phyloP scores from a whole-genome alignment of 352 stramenopile species.

The Elongisporangium prolatum region DNA sequence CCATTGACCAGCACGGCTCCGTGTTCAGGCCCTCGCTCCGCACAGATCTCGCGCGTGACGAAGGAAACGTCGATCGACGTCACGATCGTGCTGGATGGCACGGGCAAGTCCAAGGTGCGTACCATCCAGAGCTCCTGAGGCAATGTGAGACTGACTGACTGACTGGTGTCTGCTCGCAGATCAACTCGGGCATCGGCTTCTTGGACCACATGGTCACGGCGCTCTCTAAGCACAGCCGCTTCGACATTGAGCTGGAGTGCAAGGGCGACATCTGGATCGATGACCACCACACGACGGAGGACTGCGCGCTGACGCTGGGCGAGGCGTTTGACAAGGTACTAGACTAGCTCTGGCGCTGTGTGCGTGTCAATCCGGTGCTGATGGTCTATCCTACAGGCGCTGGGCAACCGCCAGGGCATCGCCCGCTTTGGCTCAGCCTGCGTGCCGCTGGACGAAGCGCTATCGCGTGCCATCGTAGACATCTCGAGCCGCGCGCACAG shows the following conservation, averaged over 20 bases:
- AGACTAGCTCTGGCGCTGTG: background rate
- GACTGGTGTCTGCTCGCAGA: constrained; percentile 12
- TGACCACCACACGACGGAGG: constrained; percentile 96
- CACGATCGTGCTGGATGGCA: constrained; percentile 83
- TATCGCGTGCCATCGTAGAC: constrained; percentile 91
- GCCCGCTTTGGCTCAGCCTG: constrained; percentile 84
- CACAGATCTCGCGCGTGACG: constrained; percentile 72
- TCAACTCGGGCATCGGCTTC: constrained; percentile 89
- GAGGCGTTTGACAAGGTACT: constrained; percentile 84
- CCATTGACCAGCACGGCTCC: background rate
- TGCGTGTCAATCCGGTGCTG: background rate
- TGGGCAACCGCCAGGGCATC: constrained; percentile 88
- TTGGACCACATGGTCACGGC: constrained; percentile 91
- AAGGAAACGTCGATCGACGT: constrained; percentile 95
- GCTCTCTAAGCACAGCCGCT: constrained; percentile 87
- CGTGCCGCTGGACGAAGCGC: constrained; percentile 89
- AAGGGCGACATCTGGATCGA: constrained; percentile 95
- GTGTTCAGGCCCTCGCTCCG: constrained; percentile 18
- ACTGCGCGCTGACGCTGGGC: constrained; percentile 92
- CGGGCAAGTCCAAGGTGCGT: constrained; percentile 65
- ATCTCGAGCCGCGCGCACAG: constrained; percentile 92
- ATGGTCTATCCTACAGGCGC: constrained; percentile 30
- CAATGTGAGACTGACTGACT: background rate
- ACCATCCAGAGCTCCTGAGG: background rate
- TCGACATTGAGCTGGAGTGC: constrained; percentile 87